Evolutionary conservation across 768 basidiomycete genomes (phyloP).

Genomic region (Boletellus ananiceps): DNA sequence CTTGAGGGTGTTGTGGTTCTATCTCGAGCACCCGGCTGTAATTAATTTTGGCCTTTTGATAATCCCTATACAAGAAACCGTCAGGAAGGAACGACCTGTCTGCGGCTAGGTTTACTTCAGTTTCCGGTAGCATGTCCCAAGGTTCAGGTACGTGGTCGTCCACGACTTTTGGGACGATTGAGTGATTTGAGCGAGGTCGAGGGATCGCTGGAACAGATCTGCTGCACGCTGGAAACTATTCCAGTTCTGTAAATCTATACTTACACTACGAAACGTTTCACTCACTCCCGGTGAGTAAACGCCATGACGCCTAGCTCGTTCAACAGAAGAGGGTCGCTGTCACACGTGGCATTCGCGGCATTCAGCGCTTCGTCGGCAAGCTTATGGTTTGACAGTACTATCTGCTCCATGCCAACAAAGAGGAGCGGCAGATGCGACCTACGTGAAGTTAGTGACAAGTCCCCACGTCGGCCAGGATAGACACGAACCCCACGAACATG

Average conservation of each 20-base stretch:
- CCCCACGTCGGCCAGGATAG: background rate
- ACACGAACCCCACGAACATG: conserved; percentile 83
- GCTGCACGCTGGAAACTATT: conserved; percentile 70
- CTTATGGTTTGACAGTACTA: conserved; percentile 74
- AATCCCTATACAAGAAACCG: conserved; percentile 33
- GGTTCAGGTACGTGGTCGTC: conserved; percentile 87
- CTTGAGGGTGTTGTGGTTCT: conserved; percentile 78
- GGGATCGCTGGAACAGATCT: conserved; percentile 64
- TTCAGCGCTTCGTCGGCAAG: conserved; percentile 87
- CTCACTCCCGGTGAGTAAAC: conserved; percentile 80
- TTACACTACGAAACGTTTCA: conserved; percentile 7
- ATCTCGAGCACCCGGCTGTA: conserved; percentile 82
- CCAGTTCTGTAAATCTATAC: conserved; percentile 25
- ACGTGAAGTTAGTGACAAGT: conserved; percentile 9
- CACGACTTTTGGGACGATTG: conserved; percentile 83
- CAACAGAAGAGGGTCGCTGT: conserved; percentile 81
- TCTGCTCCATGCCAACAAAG: conserved; percentile 98
- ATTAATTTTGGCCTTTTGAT: conserved; percentile 62
- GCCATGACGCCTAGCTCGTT: conserved; percentile 95
- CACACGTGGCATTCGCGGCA: conserved; percentile 77
- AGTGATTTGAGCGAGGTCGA: conserved; percentile 78
- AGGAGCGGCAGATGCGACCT: conserved; percentile 95
- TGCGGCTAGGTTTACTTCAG: conserved; percentile 51
- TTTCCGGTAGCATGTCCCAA: conserved; percentile 86
- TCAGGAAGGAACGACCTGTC: conserved; percentile 1